These are phyloP conservation scores for Beauveria rudraprayagi DNA, from an alignment of 2,329 filamentous ascomycete species.

Conservation along the genomic window DNA sequence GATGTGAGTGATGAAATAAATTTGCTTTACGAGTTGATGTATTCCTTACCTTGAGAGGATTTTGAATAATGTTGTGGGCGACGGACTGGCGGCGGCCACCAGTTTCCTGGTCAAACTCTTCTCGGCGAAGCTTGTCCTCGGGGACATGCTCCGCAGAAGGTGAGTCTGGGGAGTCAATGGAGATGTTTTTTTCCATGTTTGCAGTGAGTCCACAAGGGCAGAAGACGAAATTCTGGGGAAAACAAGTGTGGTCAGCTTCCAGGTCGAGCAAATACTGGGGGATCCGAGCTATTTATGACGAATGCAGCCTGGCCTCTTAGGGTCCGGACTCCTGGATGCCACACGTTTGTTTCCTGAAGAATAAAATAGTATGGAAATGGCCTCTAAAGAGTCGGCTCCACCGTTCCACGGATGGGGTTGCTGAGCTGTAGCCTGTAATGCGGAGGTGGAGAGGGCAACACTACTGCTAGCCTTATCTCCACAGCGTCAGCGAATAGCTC, in stretches of 20 bases:
- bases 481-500: background rate
- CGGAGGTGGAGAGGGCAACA: background rate
- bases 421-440: background rate
- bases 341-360: background rate
- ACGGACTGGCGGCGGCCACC: conserved; percentile 17
- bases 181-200: conserved; percentile 13
- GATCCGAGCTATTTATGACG: background rate
- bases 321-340: background rate
- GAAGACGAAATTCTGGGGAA: no score
- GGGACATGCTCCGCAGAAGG: conserved; percentile 11
- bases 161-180: conserved; percentile 5
- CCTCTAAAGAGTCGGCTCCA: background rate
- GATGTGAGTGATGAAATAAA: background rate
- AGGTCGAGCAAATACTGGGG: background rate
- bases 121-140: conserved; percentile 1
- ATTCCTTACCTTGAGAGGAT: conserved; percentile 23
- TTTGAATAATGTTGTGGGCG: conserved; percentile 26
- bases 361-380: background rate
- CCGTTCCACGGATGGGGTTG: background rate
- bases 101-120: conserved; percentile 3
- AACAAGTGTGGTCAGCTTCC: background rate
- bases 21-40: background rate
- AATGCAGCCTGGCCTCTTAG: background rate
- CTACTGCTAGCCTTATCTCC: background rate
- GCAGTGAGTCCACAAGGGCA: background rate